Conservation (phyloP, 306 rosid genomes). For the Styphnolobium japonicum region DNA sequence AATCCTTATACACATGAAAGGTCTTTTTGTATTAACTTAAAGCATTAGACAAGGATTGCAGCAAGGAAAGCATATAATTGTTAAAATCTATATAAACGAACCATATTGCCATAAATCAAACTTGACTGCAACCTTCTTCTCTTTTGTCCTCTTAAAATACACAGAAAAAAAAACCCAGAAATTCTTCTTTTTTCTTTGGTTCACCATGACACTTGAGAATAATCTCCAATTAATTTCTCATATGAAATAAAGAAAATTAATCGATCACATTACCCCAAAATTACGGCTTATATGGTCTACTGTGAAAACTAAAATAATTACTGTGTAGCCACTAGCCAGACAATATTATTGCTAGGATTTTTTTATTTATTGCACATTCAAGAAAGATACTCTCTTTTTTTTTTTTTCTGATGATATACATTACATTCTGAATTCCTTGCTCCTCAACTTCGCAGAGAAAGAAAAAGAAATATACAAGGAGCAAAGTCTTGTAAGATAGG, state of each 20-base stretch:
- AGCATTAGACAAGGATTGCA: too few species aligned
- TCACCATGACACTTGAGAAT: background rate
- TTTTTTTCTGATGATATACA: background rate
- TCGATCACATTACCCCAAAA: background rate
- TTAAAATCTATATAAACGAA: too few species aligned
- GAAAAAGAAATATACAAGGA: background rate
- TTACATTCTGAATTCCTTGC: background rate
- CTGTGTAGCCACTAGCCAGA: background rate
- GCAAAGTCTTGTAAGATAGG: background rate
- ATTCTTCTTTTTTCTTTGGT: background rate
- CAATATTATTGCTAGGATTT: background rate
- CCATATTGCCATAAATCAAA: too few species aligned
- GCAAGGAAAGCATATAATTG: too few species aligned
- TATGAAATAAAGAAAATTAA: background rate
- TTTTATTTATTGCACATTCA: background rate
- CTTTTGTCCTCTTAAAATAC: too few species aligned
- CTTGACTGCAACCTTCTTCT: too few species aligned
- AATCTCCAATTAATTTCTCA: background rate
- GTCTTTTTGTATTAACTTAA: too few species aligned
- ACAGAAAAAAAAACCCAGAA: background rate
- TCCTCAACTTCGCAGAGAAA: background rate
- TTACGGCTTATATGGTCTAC: background rate
- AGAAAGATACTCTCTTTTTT: background rate
- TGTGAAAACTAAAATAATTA: background rate
- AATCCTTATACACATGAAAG: too few species aligned